Evolutionary conservation across 306 rosid species (phyloP), one percentile per base, ranked within the genome.

Genomic region (Psophocarpus tetragonolobus): DNA sequence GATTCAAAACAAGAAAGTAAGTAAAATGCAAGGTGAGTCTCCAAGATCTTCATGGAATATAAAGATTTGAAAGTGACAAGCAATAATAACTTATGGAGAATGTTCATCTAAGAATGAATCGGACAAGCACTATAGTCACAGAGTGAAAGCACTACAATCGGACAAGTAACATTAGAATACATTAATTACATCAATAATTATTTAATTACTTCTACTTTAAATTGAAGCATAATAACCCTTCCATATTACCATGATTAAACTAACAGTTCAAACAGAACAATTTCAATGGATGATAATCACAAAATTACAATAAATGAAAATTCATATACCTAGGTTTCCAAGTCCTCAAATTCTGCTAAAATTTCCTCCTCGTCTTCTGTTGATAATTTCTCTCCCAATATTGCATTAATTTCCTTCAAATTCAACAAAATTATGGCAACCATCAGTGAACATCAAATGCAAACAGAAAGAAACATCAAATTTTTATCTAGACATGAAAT

Each of bases 331-430:
- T 89, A 90, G 71, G 85, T 87, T 87, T 92, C 99, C 89, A 95
- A 84, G 85, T 87, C 78, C 50, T 87, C 97, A 71, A 95, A 85
- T 83, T 95, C 99, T 56, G 92, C 97, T 75, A 95, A 85, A 84
- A 95, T 84, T 41, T 92, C 97, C 63, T 95, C 97, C 81, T 91
- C 97, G 0, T 92, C 97, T 89, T 95, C 96, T 60, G 97, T 90
- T 50, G 99, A 92, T 87, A 95, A 85, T 80, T 95, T 91, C 85
- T 95, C 97, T 33, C 99, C 97, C 68, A 95, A 77, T 72, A 87
- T 73, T 20, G 90, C 97, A 81, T 84, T 91, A 63, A 92, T 91
- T 91, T 95, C 98, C 98, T 95, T 74, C 63, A 87, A 81, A 74
- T 73, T 47, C 63, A 83, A 29, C 58, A 68, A 42, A 58, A 79